Base-by-base conservation (phyloP, 768 basidiomycete genomes). In the Tricholoma matsutake region DNA sequence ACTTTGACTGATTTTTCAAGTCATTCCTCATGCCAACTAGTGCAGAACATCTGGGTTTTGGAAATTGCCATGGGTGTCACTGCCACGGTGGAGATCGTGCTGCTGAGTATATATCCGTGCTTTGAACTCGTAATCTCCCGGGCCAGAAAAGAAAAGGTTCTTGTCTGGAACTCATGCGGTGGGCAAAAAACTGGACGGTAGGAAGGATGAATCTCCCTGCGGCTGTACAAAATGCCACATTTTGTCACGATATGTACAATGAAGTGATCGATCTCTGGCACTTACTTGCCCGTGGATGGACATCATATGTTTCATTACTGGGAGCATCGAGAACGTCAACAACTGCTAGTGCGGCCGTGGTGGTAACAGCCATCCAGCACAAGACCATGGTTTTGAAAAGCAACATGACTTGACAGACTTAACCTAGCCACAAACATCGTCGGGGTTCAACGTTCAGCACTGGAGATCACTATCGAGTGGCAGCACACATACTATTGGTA, bases 121-220 rank as follows among this genome's bases (percentile, higher is more conserved):
- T 31, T 29, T 29, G 49, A 52, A 52, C 29, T 52, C 49, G 28
- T 52, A 52, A 52, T 29, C 28, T 52, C 49, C 49, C 49, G 49
- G 49, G 14, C 49, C 49, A 7, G 49, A 52, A 52, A 52, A 52
- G 49, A 52, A 52, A 52, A 52, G 49, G 49, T 22, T 52, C 29
- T 52, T 52, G 28, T 29, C 29, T 28, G 22, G 22, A 22, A 8
- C 16, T 52, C 28, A 52, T 52, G 25, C 25, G 28, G 7, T 52
- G 22, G 28, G 10, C 49, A 1, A 52, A 29, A 31, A 13, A 31
- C 25, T 52, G 49, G 49, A 31, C 16, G 28, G 28, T n/a, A n/a
- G 49, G 49, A 31, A 52, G 28, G 1, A 52, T 14, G 25, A 52
- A 51, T 28, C 11, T 16, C 49, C 6, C 14, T 45, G 3, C 1